A percentile compares a stretch with the other conserved stretches of the same genome.
phyloP scores from a whole-genome alignment of 2,329 filamentous ascomycete genomes.

The Sclerotinia glacialis region DNA sequence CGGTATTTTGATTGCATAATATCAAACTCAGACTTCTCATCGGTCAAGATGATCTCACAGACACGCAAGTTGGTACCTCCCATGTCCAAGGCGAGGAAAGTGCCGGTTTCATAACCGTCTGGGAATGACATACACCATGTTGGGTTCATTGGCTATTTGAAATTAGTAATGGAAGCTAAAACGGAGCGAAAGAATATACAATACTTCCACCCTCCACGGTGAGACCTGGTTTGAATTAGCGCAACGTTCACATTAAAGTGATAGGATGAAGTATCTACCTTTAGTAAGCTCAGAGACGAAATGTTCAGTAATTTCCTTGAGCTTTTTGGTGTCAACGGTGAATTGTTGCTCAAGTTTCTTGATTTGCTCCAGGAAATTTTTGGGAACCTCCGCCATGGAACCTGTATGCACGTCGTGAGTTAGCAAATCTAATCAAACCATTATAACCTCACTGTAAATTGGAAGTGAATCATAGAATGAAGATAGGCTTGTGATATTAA shows the following conservation, averaged over 20 bases:
- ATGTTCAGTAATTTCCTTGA: constrained; percentile 87
- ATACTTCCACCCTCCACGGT: constrained; percentile 88
- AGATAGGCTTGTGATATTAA: not conserved
- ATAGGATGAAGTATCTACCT: constrained; percentile 49
- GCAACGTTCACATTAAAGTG: not conserved
- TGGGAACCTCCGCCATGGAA: constrained; percentile 87
- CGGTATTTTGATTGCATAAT: constrained; percentile 96
- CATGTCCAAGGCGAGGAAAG: constrained; percentile 89
- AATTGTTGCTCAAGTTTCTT: constrained; percentile 81
- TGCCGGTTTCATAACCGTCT: constrained; percentile 81
- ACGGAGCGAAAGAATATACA: constrained; percentile 53
- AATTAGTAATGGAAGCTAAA: constrained; percentile 24
- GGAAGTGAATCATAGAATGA: not conserved
- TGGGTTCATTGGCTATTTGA: constrained; percentile 83
- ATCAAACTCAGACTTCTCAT: constrained; percentile 85
- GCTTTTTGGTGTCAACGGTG: constrained; percentile 70
- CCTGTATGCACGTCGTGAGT: constrained; percentile 49
- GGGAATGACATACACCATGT: constrained; percentile 94
- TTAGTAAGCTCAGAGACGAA: constrained; percentile 87
- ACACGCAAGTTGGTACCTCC: constrained; percentile 94
- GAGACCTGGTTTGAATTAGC: constrained; percentile 56
- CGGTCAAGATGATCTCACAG: constrained; percentile 85
- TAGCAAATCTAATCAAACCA: constrained; percentile 22
- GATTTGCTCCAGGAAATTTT: constrained; percentile 78
- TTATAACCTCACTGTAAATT: constrained; percentile 9